Percentiles rank a stretch among this genome's conserved stretches.
Conservation (phyloP, 1,139 yeast species). For the Suhomyces maxii region DNA sequence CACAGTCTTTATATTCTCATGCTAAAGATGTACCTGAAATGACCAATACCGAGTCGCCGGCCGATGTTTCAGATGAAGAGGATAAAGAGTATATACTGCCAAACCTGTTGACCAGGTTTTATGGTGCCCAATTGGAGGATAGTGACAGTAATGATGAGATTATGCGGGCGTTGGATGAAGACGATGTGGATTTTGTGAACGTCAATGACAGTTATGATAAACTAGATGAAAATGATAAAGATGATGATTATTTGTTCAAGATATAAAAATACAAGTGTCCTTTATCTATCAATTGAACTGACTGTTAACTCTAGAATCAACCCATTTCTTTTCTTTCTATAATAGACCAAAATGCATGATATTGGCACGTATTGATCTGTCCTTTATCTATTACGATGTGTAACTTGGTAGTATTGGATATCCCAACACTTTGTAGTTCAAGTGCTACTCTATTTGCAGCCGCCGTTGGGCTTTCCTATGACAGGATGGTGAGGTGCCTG, state of each 20-base stretch:
- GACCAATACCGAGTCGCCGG: constrained; percentile 3
- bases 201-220: constrained; percentile 22
- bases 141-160: constrained; percentile 22
- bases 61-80: constrained; percentile 16
- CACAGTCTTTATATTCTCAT: constrained; percentile 39
- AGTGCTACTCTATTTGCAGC: too few species aligned
- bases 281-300: too few species aligned
- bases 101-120: constrained; percentile 36
- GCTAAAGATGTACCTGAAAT: constrained; percentile 17
- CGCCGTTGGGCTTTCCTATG: too few species aligned
- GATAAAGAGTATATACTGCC: constrained; percentile 48
- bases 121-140: constrained; percentile 22
- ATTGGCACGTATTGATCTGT: too few species aligned
- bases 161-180: constrained; percentile 18
- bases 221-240: constrained; percentile 15
- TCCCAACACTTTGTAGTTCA: too few species aligned
- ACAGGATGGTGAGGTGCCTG: too few species aligned
- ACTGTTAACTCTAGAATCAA: too few species aligned
- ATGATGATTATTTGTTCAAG: constrained; percentile 35
- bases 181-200: constrained; percentile 32
- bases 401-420: too few species aligned
- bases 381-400: too few species aligned
- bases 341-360: too few species aligned
- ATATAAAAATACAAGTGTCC: constrained; percentile 7
- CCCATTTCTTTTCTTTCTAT: too few species aligned